A percentile compares a stretch with the other conserved stretches of the same genome.
Conservation (phyloP, 75 land plant species). For the Sequoia sempervirens region DNA sequence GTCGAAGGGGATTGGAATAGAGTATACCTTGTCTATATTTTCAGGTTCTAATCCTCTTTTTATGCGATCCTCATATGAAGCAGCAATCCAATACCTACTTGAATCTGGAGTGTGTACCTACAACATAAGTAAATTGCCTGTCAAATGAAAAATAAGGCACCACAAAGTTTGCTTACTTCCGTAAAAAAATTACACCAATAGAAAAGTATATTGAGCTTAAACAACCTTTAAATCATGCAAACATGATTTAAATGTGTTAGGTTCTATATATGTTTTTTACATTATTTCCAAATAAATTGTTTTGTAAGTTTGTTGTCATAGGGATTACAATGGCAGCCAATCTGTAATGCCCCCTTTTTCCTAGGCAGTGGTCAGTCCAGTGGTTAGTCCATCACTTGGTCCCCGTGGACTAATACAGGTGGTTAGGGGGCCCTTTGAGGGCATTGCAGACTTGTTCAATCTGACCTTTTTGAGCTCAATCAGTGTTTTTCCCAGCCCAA, state of each 20-base stretch:
- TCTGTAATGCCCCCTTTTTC: no score
- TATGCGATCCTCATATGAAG: conserved; percentile 74
- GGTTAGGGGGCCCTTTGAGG: no score
- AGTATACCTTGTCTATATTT: conserved; percentile 92
- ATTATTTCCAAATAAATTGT: no score
- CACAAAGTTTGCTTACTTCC: neutral
- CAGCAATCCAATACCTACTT: conserved; percentile 94
- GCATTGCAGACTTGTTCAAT: no score
- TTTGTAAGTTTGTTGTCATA: no score
- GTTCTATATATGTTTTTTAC: no score
- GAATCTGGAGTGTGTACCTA: conserved; percentile 99
- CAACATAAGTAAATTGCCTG: neutral
- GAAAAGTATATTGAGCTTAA: neutral
- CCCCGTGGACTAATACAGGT: no score
- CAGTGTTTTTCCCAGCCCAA: no score
- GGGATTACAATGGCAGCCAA: no score
- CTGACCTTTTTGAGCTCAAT: no score
- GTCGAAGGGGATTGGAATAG: neutral
- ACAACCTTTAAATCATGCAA: neutral
- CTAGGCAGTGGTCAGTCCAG: no score
- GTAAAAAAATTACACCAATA: neutral
- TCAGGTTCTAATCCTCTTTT: conserved; percentile 82
- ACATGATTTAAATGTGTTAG: neutral
- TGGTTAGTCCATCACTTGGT: no score
- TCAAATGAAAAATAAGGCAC: neutral